Evolutionary conservation across 495 filamentous ascomycete species (phyloP).

Genomic region (Penicillium lividum): DNA sequence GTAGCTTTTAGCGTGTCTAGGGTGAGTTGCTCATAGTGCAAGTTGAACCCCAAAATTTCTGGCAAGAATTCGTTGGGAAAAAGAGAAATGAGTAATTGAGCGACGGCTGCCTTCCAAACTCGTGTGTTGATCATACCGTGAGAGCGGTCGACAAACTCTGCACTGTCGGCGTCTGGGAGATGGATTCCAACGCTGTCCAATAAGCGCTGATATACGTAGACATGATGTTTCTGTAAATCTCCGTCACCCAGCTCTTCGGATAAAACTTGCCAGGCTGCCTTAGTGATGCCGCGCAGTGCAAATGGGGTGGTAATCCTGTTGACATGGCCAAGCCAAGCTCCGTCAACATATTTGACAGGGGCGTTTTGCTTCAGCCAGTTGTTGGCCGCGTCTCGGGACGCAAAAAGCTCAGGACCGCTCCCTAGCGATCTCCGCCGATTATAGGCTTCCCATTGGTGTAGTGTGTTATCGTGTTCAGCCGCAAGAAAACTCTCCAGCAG

Average conservation of each 20-base stretch:
- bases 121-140: conserved; percentile 32
- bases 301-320: conserved; percentile 46
- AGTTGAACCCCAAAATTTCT: conserved; percentile 54
- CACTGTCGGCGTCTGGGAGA: conserved; percentile 25
- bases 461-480: too few relatives aligned
- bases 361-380: conserved; percentile 42
- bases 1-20: conserved; percentile 42
- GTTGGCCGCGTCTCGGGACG: conserved; percentile 35
- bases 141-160: conserved; percentile 35
- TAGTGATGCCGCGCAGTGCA: conserved; percentile 31
- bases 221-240: conserved; percentile 48
- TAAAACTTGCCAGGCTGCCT: conserved; percentile 50
- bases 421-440: too few relatives aligned
- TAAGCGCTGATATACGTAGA: conserved; percentile 43
- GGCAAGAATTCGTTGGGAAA: conserved; percentile 52
- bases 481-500: too few relatives aligned
- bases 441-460: too few relatives aligned
- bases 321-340: conserved; percentile 51
- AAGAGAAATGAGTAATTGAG: conserved; percentile 48
- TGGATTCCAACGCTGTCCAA: conserved; percentile 32
- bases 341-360: conserved; percentile 52
- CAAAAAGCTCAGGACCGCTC: conserved; percentile 44
- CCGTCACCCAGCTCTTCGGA: conserved; percentile 55
- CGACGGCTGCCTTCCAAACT: conserved; percentile 48
- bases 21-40: conserved; percentile 48